Conservation (phyloP, 2,329 filamentous ascomycete species). For the Trichoderma asperellum region DNA sequence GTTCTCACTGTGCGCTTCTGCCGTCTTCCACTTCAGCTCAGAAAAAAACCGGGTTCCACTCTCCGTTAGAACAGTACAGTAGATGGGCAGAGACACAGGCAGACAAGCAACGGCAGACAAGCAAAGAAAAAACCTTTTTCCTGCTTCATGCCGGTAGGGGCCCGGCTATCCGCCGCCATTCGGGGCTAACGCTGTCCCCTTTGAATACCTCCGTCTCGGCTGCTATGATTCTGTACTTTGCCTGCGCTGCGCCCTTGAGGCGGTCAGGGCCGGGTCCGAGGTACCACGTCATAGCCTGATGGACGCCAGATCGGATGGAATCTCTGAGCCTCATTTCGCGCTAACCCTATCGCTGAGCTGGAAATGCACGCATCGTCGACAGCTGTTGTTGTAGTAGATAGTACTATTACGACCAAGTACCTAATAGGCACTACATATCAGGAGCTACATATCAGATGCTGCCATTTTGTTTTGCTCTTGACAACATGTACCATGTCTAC, state of each 20-base stretch:
- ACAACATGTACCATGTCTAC: background rate
- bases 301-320: background rate
- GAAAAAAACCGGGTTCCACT: background rate
- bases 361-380: background rate
- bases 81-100: background rate
- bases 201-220: background rate
- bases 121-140: background rate
- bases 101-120: background rate
- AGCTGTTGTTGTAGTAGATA: background rate
- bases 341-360: background rate
- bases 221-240: background rate
- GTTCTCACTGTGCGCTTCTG: constrained; percentile 1
- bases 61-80: background rate
- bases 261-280: background rate
- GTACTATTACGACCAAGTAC: too few relatives aligned
- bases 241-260: background rate
- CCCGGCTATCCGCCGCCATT: background rate
- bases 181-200: background rate
- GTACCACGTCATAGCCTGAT: background rate
- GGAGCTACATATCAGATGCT: background rate
- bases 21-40: background rate
- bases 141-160: background rate
- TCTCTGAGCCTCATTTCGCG: background rate
- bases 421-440: too few relatives aligned
- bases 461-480: background rate